Evolutionary conservation across 768 basidiomycete genomes (phyloP).

Genomic region (Lactifluus hygrophoroides): DNA sequence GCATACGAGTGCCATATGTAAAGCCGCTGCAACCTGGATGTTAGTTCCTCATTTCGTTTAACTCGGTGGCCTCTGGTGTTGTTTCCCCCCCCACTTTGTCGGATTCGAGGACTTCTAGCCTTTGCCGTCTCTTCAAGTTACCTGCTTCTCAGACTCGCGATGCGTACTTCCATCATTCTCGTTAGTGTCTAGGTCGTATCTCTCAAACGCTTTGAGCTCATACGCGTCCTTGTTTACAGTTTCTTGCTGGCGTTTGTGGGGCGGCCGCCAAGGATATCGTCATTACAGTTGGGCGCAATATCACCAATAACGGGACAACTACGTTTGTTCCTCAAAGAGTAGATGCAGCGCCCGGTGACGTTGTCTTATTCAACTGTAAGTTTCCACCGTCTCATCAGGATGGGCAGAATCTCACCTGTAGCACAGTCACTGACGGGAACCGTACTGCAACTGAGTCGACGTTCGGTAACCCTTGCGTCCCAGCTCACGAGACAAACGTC

Average conservation of each 20-base stretch:
- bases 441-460: slow-evolving; percentile 42
- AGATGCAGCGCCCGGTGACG: slow-evolving; percentile 38
- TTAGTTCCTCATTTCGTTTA: not conserved
- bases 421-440: slow-evolving; percentile 31
- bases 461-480: slow-evolving; percentile 46
- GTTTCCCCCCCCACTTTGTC: not conserved
- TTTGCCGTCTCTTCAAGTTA: not conserved
- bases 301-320: slow-evolving; percentile 33
- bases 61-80: not conserved
- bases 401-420: slow-evolving; percentile 36
- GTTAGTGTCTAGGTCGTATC: slow-evolving; percentile 1
- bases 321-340: slow-evolving; percentile 41
- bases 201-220: not conserved
- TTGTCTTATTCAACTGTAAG: slow-evolving; percentile 50
- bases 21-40: not conserved
- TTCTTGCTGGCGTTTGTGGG: slow-evolving; percentile 17
- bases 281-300: slow-evolving; percentile 40
- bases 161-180: not conserved
- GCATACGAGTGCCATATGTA: slow-evolving; percentile 1
- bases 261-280: slow-evolving; percentile 33
- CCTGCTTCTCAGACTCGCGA: not conserved
- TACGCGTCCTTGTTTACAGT: not conserved
- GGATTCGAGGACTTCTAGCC: not conserved
- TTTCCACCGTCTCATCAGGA: not conserved
- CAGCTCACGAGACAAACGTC: slow-evolving; percentile 37